Conservation (phyloP, 306 rosid genomes). For the Fragaria iinumae region DNA sequence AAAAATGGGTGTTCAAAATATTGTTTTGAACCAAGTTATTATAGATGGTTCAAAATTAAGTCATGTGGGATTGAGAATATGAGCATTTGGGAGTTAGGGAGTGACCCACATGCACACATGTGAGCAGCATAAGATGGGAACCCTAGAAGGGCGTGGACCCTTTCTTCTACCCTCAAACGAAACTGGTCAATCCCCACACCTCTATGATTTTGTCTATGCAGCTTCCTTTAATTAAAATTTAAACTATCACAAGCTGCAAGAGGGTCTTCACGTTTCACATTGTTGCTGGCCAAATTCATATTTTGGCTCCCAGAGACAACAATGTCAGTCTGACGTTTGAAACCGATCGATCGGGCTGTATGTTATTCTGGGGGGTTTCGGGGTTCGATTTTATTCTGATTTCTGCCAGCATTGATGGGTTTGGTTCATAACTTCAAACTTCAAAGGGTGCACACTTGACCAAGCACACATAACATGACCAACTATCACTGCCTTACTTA, state of each 20-base stretch:
- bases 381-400: background rate
- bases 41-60: conserved; percentile 13
- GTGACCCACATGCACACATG: conserved; percentile 66
- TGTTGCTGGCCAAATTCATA: conserved; percentile 11
- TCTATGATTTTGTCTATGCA: conserved; percentile 21
- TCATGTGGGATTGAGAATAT: conserved; percentile 45
- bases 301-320: background rate
- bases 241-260: background rate
- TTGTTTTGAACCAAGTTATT: conserved; percentile 7
- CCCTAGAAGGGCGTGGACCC: conserved; percentile 24
- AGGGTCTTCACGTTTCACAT: conserved; percentile 12
- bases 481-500: background rate
- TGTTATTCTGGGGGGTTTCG: background rate
- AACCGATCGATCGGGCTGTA: conserved; percentile 9
- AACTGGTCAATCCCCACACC: conserved; percentile 8
- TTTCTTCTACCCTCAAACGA: conserved; percentile 14
- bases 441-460: conserved; percentile 1
- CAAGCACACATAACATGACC: conserved; percentile 10
- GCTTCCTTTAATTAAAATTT: background rate
- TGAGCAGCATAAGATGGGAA: conserved; percentile 33
- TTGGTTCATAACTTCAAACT: background rate
- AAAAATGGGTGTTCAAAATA: background rate
- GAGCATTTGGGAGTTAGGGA: conserved; percentile 22
- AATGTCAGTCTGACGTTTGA: conserved; percentile 17
- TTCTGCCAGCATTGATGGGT: background rate